These are phyloP conservation scores for Sporisorium exsertum DNA, from an alignment of 1,284 basidiomycete genomes.

Conservation along the genomic window DNA sequence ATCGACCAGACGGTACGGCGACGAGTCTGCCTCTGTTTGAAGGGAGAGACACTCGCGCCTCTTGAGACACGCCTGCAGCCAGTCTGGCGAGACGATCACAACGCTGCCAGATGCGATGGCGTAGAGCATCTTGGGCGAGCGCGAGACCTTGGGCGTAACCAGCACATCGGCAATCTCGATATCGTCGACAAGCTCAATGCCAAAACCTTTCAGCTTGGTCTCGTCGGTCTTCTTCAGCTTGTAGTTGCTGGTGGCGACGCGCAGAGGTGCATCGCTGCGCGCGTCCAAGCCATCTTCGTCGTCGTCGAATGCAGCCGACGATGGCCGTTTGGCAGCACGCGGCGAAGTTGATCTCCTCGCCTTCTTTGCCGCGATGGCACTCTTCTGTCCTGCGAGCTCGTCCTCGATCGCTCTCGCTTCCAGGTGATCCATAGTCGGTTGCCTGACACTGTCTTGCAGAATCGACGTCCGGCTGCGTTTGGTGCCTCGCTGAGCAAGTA, in stretches of 20 bases:
- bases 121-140: constrained; percentile 49
- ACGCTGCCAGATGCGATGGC: constrained; percentile 40
- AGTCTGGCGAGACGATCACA: constrained; percentile 36
- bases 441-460: constrained; percentile 23
- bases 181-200: constrained; percentile 36
- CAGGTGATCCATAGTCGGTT: constrained; percentile 9
- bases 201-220: constrained; percentile 23
- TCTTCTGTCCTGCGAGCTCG: neutral
- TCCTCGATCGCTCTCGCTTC: constrained; percentile 10
- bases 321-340: neutral
- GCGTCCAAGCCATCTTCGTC: neutral
- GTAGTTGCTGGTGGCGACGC: constrained; percentile 39
- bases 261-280: constrained; percentile 8
- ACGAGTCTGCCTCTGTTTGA: neutral
- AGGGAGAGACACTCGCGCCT: constrained; percentile 6
- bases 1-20: constrained; percentile 15
- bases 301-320: neutral
- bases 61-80: constrained; percentile 36
- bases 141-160: constrained; percentile 41
- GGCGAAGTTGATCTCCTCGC: neutral
- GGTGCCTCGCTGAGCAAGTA: constrained; percentile 16
- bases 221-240: constrained; percentile 35
- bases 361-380: constrained; percentile 1
- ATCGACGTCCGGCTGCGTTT: constrained; percentile 25
- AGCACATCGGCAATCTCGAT: constrained; percentile 43